Evolutionary conservation across 2,329 filamentous ascomycete species (phyloP).

Genomic region (Drechslera avenae): DNA sequence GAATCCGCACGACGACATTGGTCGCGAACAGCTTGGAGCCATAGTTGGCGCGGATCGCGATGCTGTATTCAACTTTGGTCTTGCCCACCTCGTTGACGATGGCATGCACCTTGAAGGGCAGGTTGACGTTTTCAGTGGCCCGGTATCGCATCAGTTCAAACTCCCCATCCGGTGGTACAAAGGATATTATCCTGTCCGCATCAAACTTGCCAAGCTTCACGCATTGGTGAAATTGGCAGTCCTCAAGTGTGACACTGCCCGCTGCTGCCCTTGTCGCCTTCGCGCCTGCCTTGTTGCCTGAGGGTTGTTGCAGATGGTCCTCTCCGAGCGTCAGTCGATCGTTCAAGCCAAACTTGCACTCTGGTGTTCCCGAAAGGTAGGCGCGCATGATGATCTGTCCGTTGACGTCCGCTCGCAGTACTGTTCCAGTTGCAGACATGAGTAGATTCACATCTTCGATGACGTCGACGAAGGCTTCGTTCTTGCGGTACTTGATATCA

Average conservation of each 20-base stretch:
- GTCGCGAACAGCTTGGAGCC: conserved; percentile 95
- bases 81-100: conserved; percentile 98
- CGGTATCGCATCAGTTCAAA: conserved; percentile 99
- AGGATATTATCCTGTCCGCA: conserved; percentile 93
- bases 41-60: conserved; percentile 96
- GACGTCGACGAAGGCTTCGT: conserved; percentile 98
- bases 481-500: conserved; percentile 98
- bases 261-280: conserved; percentile 96
- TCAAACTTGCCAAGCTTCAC: conserved; percentile 98
- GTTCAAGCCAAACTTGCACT: conserved; percentile 99
- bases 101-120: conserved; percentile 98
- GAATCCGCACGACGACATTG: conserved; percentile 92
- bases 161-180: conserved; percentile 94
- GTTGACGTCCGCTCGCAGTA: conserved; percentile 92
- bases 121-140: conserved; percentile 96
- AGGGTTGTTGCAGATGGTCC: conserved; percentile 63
- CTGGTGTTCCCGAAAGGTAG: conserved; percentile 92
- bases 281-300: conserved; percentile 76
- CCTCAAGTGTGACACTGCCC: conserved; percentile 92
- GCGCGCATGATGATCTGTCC: conserved; percentile 99
- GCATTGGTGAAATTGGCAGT: conserved; percentile 99
- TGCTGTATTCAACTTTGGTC: conserved; percentile 98
- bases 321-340: conserved; percentile 88
- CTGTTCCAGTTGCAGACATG: conserved; percentile 96
- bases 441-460: conserved; percentile 99